A percentile compares a stretch with the other conserved stretches of the same genome.
Conservation (phyloP, 257 asterid genomes). For the Fraxinus excelsior region DNA sequence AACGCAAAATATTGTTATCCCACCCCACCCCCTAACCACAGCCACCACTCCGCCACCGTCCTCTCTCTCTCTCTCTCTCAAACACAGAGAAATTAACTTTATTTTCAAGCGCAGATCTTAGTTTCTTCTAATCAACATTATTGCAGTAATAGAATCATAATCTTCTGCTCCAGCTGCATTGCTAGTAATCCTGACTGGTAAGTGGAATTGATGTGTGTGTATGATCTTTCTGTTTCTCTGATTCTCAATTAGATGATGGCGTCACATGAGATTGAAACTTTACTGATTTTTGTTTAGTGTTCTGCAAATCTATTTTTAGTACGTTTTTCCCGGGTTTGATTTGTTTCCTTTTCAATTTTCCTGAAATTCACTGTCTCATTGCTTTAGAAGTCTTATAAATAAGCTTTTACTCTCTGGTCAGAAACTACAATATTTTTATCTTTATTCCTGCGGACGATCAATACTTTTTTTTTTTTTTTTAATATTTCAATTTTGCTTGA, state of each 20-base stretch:
- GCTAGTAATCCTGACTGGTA: slow-evolving; percentile 29
- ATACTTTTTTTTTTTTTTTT: neutral
- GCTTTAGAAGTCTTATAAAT: neutral
- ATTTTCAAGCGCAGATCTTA: slow-evolving; percentile 37
- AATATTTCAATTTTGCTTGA: neutral
- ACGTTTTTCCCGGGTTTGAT: neutral
- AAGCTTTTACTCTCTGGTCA: neutral
- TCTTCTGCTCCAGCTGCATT: slow-evolving; percentile 9
- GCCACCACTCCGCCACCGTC: slow-evolving; percentile 26
- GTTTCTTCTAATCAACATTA: neutral
- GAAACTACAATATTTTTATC: neutral
- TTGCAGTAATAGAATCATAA: slow-evolving; percentile 14
- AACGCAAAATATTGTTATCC: slow-evolving; percentile 37
- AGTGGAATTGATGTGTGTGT: slow-evolving; percentile 26
- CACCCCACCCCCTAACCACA: slow-evolving; percentile 19
- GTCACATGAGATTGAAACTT: neutral
- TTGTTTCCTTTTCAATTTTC: neutral
- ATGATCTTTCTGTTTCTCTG: slow-evolving; percentile 25
- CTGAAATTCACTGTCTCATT: neutral
- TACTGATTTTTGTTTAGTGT: neutral
- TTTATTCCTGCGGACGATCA: neutral
- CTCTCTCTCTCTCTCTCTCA: slow-evolving; percentile 18
- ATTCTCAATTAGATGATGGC: neutral
- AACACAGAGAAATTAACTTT: slow-evolving; percentile 18
- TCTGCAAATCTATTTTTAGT: neutral